phyloP scores from a whole-genome alignment of 106 monocot genomes.

The Dendrobium catenatum region DNA sequence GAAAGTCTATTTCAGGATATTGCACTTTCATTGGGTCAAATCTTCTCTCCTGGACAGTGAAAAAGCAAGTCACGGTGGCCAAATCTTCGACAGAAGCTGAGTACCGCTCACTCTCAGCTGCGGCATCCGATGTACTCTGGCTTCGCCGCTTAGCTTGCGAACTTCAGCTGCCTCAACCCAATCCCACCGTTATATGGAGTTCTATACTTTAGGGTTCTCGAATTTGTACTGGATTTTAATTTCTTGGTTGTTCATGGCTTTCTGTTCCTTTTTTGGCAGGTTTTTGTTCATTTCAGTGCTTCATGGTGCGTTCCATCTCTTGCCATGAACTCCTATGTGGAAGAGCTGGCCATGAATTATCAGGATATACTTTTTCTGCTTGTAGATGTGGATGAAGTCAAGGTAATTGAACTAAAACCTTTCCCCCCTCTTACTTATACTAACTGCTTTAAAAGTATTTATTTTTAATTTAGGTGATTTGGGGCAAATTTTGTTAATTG shows the following conservation, averaged over 20 bases:
- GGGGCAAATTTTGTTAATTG: not conserved
- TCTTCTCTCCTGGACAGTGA: too few species aligned
- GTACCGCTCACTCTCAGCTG: too few species aligned
- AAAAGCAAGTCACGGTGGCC: too few species aligned
- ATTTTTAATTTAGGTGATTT: not conserved
- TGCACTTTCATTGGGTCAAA: too few species aligned
- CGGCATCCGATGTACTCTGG: too few species aligned
- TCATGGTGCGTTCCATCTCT: constrained; percentile 86
- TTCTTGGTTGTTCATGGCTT: not conserved
- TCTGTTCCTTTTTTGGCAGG: constrained; percentile 19
- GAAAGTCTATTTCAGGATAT: too few species aligned
- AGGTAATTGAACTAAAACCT: constrained; percentile 29
- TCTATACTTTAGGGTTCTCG: not conserved
- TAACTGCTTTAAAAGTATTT: not conserved
- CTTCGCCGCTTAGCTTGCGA: too few species aligned
- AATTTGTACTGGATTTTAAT: not conserved
- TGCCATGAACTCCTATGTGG: constrained; percentile 71
- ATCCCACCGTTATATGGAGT: not conserved
- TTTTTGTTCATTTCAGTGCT: constrained; percentile 71
- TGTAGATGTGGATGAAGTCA: constrained; percentile 82
- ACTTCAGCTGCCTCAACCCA: too few species aligned
- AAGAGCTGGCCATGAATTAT: constrained; percentile 49
- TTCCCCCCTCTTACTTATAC: not conserved
- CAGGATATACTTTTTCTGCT: constrained; percentile 48
- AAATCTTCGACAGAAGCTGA: too few species aligned